phyloP scores from a whole-genome alignment of 2,329 filamentous ascomycete genomes.

The Sclerotinia glacialis region DNA sequence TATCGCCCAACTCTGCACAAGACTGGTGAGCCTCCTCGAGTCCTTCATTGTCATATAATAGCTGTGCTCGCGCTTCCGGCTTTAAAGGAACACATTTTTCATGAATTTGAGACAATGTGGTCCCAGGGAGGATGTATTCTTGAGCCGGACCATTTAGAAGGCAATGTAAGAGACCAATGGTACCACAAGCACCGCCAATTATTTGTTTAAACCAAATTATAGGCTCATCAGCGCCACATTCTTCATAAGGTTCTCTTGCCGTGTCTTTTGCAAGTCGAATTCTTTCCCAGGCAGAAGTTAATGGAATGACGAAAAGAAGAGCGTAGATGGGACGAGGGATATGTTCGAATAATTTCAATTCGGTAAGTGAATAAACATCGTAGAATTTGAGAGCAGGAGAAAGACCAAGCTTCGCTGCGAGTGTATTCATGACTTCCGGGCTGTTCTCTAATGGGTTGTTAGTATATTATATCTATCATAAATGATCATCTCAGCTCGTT shows the following conservation, averaged over 20 bases:
- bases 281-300: constrained; percentile 74
- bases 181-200: constrained; percentile 86
- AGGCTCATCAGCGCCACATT: constrained; percentile 66
- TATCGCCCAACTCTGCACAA: constrained; percentile 76
- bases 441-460: constrained; percentile 49
- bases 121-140: constrained; percentile 49
- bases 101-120: constrained; percentile 60
- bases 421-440: constrained; percentile 80
- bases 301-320: constrained; percentile 87
- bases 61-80: constrained; percentile 62
- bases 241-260: constrained; percentile 59
- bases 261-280: constrained; percentile 73
- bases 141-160: constrained; percentile 72
- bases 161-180: constrained; percentile 85
- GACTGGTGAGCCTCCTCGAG: constrained; percentile 76
- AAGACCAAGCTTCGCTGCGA: constrained; percentile 81
- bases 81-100: constrained; percentile 65
- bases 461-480: not conserved
- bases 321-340: constrained; percentile 85
- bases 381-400: constrained; percentile 74
- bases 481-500: not conserved
- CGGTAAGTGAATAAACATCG: constrained; percentile 89
- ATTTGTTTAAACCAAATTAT: constrained; percentile 95
- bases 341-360: constrained; percentile 79
- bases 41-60: constrained; percentile 73